phyloP scores from a whole-genome alignment of 2,329 filamentous ascomycete species.

The Lithohypha guttulata region DNA sequence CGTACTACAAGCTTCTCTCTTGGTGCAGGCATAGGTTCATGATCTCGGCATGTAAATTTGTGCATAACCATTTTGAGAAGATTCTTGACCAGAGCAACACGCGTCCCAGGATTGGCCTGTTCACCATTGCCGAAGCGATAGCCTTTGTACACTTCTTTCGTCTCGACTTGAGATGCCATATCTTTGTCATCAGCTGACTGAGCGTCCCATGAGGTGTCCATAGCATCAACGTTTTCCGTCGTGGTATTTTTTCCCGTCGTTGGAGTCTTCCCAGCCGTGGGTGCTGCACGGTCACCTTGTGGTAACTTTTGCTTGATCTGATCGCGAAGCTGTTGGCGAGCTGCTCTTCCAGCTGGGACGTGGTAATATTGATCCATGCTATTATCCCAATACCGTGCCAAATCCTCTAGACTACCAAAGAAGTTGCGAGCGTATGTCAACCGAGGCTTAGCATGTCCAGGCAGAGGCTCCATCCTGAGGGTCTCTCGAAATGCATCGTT shows the following conservation, averaged over 20 bases:
- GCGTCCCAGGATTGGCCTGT: slow-evolving; percentile 49
- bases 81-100: slow-evolving; percentile 44
- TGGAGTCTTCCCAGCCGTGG: slow-evolving; percentile 20
- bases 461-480: slow-evolving; percentile 35
- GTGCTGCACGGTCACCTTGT: slow-evolving; percentile 8
- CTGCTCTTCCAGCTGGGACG: slow-evolving; percentile 25
- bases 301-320: slow-evolving; percentile 16
- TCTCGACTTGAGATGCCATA: slow-evolving; percentile 10
- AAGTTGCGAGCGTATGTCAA: slow-evolving; percentile 50
- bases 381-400: slow-evolving; percentile 54
- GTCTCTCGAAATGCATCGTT: slow-evolving; percentile 48
- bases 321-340: too few species aligned
- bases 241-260: not conserved
- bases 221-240: slow-evolving; percentile 3
- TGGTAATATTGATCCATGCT: slow-evolving; percentile 47
- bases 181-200: not conserved
- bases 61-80: slow-evolving; percentile 49
- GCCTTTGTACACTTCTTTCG: slow-evolving; percentile 43
- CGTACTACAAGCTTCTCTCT: slow-evolving; percentile 35
- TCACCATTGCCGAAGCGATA: slow-evolving; percentile 46
- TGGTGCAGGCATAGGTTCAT: slow-evolving; percentile 36
- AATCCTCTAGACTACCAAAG: slow-evolving; percentile 47
- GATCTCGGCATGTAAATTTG: slow-evolving; percentile 46
- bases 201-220: not conserved
- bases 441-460: slow-evolving; percentile 37